Base-by-base conservation (phyloP, 2,329 filamentous ascomycete genomes). In the Beauveria bassiana region DNA sequence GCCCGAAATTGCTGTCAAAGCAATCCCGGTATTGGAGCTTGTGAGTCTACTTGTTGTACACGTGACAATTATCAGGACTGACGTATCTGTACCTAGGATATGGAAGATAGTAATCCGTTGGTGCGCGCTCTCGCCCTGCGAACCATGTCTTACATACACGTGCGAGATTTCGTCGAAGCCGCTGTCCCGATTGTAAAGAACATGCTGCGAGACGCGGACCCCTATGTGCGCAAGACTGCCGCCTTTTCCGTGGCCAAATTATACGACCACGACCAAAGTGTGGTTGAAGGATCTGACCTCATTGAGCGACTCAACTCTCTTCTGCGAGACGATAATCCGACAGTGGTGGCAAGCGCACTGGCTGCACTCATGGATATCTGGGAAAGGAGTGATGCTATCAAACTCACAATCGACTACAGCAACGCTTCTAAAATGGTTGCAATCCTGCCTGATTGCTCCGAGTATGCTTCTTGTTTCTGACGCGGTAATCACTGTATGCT, bases 361-460 rank as follows among this genome's bases (percentile, higher is more conserved):
- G 93, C 95, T 28, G 83, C 90, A 42, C 74, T 99, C 70, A 95
- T 96, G 85, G 95, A 99, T 74, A 98, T 99, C 55, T 99, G 95
- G 95, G 95, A 98, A 73, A 84, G 93, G 62, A 98, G 93, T 72
- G 93, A 98, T 74, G 91, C 90, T 62, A 99, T 99, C 75, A 97
- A 96, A 73, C 86, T 99, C 65, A 98, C 95, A 3, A 97, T 99
- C 68, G 95, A 99, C 76, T 98, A 99, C 72, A 86, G 86, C 65
- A 99, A 96, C 75, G 95, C 95, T 28, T 98, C 93, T 57, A 99
- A 99, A 77, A 95, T 99, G 80, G 92, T 98, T 42, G 92, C 95
- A 49, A 98, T 99, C 64, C 76, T 99, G 26, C 88, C 95, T 1
- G 95, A 99, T 73, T 98, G 95, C 77, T 98, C 95, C 20, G 95